phyloP scores from a whole-genome alignment of 1,139 yeast species.

The Taphrina pruni region DNA sequence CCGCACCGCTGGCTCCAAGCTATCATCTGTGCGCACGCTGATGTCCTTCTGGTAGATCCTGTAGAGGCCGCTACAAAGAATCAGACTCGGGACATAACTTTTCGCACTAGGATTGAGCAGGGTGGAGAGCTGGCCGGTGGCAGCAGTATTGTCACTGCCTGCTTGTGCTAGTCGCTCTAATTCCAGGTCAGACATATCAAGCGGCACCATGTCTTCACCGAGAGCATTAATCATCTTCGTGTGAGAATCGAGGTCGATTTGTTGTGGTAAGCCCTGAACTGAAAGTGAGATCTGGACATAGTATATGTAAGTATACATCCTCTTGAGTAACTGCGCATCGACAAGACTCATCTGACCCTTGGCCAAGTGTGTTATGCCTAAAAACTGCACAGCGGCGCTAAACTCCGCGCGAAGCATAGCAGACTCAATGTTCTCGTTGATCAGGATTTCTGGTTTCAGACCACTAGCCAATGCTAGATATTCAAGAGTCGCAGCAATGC shows the following conservation, averaged over 20 bases:
- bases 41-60: background rate
- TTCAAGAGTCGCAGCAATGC: constrained; percentile 22
- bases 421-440: background rate
- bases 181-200: constrained; percentile 14
- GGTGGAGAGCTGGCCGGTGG: constrained; percentile 4
- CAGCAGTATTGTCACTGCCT: constrained; percentile 1
- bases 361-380: constrained; percentile 1
- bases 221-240: background rate
- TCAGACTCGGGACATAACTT: constrained; percentile 14
- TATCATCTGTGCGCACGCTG: constrained; percentile 3
- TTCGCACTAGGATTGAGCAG: constrained; percentile 20
- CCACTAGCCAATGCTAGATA: constrained; percentile 8
- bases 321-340: constrained; percentile 13
- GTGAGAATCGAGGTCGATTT: background rate
- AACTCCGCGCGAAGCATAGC: constrained; percentile 20
- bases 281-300: constrained; percentile 15
- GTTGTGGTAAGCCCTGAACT: constrained; percentile 5
- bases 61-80: constrained; percentile 4
- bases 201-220: constrained; percentile 16
- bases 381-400: constrained; percentile 2
- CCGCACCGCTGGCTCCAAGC: background rate
- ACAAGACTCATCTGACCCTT: background rate
- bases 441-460: background rate
- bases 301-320: constrained; percentile 18
- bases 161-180: constrained; percentile 12